Evolutionary conservation across 1,284 basidiomycete genomes (phyloP), one percentile per base, ranked within the genome.

Genomic region (Sphaerobolus stellatus): DNA sequence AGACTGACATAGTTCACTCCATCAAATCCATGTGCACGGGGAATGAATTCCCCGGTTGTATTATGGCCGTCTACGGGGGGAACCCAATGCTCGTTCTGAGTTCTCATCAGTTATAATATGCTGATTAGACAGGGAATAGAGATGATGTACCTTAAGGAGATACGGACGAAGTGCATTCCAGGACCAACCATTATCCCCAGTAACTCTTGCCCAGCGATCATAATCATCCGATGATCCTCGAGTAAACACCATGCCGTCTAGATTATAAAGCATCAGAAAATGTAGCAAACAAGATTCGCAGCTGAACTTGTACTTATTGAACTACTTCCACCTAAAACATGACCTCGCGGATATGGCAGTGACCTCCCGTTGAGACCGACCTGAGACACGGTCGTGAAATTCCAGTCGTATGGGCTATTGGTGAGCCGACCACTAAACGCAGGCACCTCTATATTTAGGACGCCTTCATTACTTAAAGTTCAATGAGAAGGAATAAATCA

Each of bases 1-100:
- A 76, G 59, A 36, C 68, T 72, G 54, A 72, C 63, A 48, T 80
- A 75, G 18, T 81, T 53, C 16, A 75, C 74, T 0, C 81, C 81
- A 34, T 54, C 66, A 0, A 70, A 71, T 22, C 81, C 80, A 27
- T 54, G 52, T 16, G 48, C 27, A 25, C 14, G 16, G 11, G 52
- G 52, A 30, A 48, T 31, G 24, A 54, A 54, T 36, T 54, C 20
- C 13, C 52, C 52, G 20, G 8, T 48, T 13, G 52, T 54, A 41
- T 54, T 36, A 36, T 54, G 52, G 27, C 36, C 4, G 34, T 54
- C 52, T 2, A 29, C 52, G 27, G 52, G 52, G 2, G 46, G 14
- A 2, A 24, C 25, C 18, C n/a, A 52, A 20, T 30, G 27, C 44
- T 52, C 50, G 29, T 44, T 44, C 50, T 52, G 27, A 2, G 25